Conservation (phyloP, 371 early-diverging fungal genomes). For the Gilbertella persicaria region DNA sequence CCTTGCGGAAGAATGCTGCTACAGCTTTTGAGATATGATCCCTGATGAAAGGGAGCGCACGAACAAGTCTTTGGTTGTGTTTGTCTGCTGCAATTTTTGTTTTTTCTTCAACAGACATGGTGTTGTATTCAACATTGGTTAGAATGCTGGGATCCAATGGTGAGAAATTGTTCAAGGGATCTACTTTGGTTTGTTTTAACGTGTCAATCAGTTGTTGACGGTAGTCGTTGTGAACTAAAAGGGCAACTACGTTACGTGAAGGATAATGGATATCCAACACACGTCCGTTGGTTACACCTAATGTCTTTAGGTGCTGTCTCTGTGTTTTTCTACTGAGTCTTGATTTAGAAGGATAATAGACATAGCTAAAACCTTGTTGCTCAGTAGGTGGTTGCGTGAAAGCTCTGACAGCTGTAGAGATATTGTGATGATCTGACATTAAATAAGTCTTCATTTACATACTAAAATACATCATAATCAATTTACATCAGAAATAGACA, state of each 20-base stretch:
- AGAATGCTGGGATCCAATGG: not conserved
- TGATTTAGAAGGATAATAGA: not conserved
- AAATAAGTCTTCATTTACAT: too few species aligned
- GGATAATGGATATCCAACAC: too few species aligned
- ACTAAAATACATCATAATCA: too few species aligned
- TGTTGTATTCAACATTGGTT: not conserved
- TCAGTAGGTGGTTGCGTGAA: not conserved
- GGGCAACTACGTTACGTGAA: too few species aligned
- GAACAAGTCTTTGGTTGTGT: constrained; percentile 1
- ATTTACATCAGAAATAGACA: too few species aligned
- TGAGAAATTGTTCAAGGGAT: not conserved
- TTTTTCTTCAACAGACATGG: not conserved
- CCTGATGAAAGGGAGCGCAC: constrained; percentile 1
- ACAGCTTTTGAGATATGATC: not conserved
- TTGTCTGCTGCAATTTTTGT: not conserved
- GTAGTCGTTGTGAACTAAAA: too few species aligned
- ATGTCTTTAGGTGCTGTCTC: not conserved
- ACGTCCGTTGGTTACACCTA: not conserved
- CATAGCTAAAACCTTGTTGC: not conserved
- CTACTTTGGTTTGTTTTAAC: not conserved
- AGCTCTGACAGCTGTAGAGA: not conserved
- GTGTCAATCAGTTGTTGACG: not conserved
- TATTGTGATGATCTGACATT: too few species aligned
- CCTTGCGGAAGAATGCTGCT: not conserved
- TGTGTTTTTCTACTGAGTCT: not conserved